Percentiles rank a stretch among this genome's conserved stretches.
These are phyloP conservation scores for Cyberlindnera japonica DNA, from an alignment of 805 yeast species.

Conservation along the genomic window DNA sequence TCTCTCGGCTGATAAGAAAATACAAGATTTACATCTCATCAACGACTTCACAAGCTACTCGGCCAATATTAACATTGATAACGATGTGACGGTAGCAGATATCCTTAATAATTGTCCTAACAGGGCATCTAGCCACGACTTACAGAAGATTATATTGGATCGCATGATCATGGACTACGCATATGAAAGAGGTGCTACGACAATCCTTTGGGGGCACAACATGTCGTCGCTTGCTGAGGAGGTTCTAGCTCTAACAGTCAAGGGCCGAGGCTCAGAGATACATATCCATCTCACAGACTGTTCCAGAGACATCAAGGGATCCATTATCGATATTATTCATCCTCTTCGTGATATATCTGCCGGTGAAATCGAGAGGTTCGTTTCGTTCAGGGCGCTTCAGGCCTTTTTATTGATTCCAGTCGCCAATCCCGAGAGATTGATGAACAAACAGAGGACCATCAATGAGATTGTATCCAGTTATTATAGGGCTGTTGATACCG, in stretches of 20 bases:
- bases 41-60: background rate
- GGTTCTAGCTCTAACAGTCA: slow-evolving; percentile 73
- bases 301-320: slow-evolving; percentile 27
- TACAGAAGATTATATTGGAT: slow-evolving; percentile 43
- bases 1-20: background rate
- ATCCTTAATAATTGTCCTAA: slow-evolving; percentile 40
- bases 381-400: slow-evolving; percentile 30
- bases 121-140: slow-evolving; percentile 65
- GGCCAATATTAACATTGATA: slow-evolving; percentile 4
- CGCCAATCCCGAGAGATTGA: slow-evolving; percentile 30
- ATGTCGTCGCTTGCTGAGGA: slow-evolving; percentile 83
- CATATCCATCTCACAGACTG: slow-evolving; percentile 49
- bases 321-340: slow-evolving; percentile 45
- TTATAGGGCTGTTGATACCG: slow-evolving; percentile 65
- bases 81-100: slow-evolving; percentile 26
- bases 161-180: slow-evolving; percentile 49
- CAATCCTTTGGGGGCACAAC: slow-evolving; percentile 69
- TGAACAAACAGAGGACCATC: slow-evolving; percentile 72
- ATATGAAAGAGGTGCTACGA: slow-evolving; percentile 38
- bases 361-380: slow-evolving; percentile 62
- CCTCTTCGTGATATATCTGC: slow-evolving; percentile 76
- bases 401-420: slow-evolving; percentile 21
- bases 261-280: slow-evolving; percentile 78
- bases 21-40: background rate
- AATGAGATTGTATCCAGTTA: slow-evolving; percentile 75